Evolutionary conservation across 139 green algal species (phyloP), one percentile per base, ranked within the genome.

Genomic region (Tetradesmus lagerheimii): DNA sequence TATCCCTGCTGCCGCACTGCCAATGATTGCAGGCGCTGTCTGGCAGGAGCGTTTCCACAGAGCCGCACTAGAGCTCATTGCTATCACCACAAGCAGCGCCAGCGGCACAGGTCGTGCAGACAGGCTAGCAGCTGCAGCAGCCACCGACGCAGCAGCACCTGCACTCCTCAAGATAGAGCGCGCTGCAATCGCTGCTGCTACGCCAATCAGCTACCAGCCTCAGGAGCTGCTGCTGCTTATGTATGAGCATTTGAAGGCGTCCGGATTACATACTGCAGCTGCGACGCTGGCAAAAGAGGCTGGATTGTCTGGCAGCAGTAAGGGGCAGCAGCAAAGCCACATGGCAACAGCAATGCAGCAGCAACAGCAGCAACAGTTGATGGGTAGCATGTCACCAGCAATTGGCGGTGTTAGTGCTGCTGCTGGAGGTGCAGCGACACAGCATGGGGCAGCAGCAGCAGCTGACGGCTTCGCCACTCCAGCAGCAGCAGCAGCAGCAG

Each of bases 201-300:
- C 95, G 14, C 92, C 89, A 18, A 91, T 98, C 37, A 93, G 64
- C 25, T 98, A 97, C 83, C 91, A 92, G 2, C 92, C 90, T n/a
- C 92, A 91, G 75, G 96, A 98, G 92, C 91, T 98, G 66, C 93
- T 98, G 76, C 90, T 94, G 89, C 91, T 97, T 35, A 96, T 97
- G 31, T 91, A 95, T 81, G 95, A 96, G 45, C 96, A 97, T 88
- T 94, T 98, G 1, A 79, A 89, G n/a, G 91, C 91, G 0, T 89
- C 86, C 0, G 95, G 95, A 0, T 86, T 97, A 47, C 87, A 92
- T 71, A 38, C 34, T 57, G 83, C 95, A 53, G 96, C 95, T n/a
- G 90, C 88, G 3, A 57, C 86, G 29, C 93, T 98, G 37, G 85
- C 90, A 6, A 47, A 90, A 27, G 95, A 97, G 89, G 92, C 93